Evolutionary conservation across 2,329 filamentous ascomycete species (phyloP).

Genomic region (Fusarium stilboides): DNA sequence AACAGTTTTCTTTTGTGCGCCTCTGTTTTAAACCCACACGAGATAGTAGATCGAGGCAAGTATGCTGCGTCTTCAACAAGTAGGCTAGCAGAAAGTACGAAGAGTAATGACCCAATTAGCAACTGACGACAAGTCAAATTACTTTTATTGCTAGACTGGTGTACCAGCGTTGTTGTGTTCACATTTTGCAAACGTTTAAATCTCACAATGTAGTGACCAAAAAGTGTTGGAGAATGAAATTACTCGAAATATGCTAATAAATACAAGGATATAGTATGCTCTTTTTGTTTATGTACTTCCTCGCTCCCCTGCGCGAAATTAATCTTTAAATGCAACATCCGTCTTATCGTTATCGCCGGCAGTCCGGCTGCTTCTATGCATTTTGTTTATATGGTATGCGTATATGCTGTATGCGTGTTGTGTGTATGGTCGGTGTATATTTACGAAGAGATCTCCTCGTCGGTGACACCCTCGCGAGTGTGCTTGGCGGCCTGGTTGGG

Average conservation of each 20-base stretch:
- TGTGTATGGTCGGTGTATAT: neutral
- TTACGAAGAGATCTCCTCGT: slow-evolving; percentile 43
- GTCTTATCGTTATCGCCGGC: slow-evolving; percentile 36
- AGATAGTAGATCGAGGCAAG: too few species aligned
- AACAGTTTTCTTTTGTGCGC: too few species aligned
- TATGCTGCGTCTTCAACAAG: too few species aligned
- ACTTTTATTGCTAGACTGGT: too few species aligned
- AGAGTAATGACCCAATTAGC: too few species aligned
- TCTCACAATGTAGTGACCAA: neutral
- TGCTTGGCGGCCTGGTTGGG: slow-evolving; percentile 27
- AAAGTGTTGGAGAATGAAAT: slow-evolving; percentile 24
- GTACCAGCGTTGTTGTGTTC: too few species aligned
- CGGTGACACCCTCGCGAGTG: slow-evolving; percentile 30
- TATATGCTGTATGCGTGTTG: neutral
- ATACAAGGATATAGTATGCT: slow-evolving; percentile 42
- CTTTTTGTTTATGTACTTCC: slow-evolving; percentile 30
- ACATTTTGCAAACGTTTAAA: neutral
- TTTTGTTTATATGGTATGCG: slow-evolving; percentile 10
- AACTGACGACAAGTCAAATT: too few species aligned
- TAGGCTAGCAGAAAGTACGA: too few species aligned
- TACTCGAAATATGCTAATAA: slow-evolving; percentile 34
- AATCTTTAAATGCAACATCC: slow-evolving; percentile 31
- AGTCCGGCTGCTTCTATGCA: slow-evolving; percentile 30
- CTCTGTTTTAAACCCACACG: too few species aligned
- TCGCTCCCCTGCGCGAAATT: slow-evolving; percentile 10